Evolutionary conservation across 768 basidiomycete genomes (phyloP).

Genomic region (Auriscalpium vulgare): DNA sequence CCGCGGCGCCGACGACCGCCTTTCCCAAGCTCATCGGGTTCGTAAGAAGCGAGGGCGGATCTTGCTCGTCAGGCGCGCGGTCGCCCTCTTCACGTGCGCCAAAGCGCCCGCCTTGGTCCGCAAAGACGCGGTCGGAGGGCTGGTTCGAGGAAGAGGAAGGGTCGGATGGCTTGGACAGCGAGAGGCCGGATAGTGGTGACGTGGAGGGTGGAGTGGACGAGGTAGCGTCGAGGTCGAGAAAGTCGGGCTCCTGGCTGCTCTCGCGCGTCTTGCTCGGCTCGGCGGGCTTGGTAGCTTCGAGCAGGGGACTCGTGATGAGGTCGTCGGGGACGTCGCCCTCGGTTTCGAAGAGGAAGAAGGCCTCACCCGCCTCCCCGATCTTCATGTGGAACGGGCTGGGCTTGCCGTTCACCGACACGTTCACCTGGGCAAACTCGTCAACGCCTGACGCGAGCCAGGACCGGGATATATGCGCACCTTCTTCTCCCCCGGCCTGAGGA

Average conservation of each 20-base stretch:
- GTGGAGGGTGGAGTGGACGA: slow-evolving; percentile 19
- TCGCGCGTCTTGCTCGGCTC: slow-evolving; percentile 18
- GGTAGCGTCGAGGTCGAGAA: slow-evolving; percentile 70
- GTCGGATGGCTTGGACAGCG: background rate
- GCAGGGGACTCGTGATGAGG: slow-evolving; percentile 88
- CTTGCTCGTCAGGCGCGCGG: background rate
- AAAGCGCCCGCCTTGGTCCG: background rate
- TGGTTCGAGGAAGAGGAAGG: background rate
- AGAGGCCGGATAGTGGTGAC: background rate
- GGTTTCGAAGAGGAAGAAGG: slow-evolving; percentile 97
- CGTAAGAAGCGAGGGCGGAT: slow-evolving; percentile 10
- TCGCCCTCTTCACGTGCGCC: too few relatives aligned
- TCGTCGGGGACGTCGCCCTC: slow-evolving; percentile 90
- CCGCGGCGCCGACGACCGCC: slow-evolving; percentile 18
- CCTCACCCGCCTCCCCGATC: slow-evolving; percentile 97
- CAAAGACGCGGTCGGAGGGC: background rate
- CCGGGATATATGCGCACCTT: slow-evolving; percentile 41
- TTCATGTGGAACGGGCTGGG: slow-evolving; percentile 94
- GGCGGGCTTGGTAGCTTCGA: slow-evolving; percentile 49
- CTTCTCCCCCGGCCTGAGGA: slow-evolving; percentile 89
- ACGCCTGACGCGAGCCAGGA: background rate
- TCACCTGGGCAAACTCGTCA: slow-evolving; percentile 49
- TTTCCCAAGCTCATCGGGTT: slow-evolving; percentile 22
- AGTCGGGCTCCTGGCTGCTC: slow-evolving; percentile 59
- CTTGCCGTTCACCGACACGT: slow-evolving; percentile 78